Conservation (phyloP, 306 rosid genomes). For the Lathyrus tuberosus region DNA sequence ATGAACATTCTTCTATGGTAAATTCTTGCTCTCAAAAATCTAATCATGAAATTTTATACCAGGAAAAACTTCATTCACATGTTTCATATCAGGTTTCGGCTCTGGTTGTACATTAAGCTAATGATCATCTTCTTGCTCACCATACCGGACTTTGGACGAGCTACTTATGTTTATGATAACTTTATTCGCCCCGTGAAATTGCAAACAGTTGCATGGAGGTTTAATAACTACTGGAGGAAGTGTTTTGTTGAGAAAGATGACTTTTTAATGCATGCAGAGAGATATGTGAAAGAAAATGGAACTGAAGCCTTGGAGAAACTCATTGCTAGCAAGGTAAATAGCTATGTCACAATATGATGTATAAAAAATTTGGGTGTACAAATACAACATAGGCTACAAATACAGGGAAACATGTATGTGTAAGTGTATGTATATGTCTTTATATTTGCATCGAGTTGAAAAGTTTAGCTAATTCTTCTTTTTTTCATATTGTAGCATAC, state of each 20-base stretch:
- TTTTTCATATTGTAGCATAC: slow-evolving; percentile 34
- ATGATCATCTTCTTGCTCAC: slow-evolving; percentile 48
- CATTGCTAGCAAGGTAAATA: slow-evolving; percentile 53
- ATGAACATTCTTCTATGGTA: slow-evolving; percentile 49
- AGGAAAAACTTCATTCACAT: background rate
- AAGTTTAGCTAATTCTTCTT: background rate
- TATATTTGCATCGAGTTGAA: slow-evolving; percentile 7
- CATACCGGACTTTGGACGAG: slow-evolving; percentile 57
- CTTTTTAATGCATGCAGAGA: slow-evolving; percentile 50
- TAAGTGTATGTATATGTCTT: background rate
- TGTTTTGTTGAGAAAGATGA: slow-evolving; percentile 38
- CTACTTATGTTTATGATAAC: slow-evolving; percentile 48
- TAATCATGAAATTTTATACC: no score
- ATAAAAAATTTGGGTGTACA: no score
- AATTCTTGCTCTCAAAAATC: slow-evolving; percentile 7
- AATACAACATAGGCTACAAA: no score
- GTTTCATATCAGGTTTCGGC: slow-evolving; percentile 45
- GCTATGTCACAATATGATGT: background rate
- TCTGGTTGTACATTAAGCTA: slow-evolving; percentile 61
- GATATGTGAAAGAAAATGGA: slow-evolving; percentile 50
- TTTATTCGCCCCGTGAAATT: slow-evolving; percentile 34
- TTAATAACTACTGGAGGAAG: no score
- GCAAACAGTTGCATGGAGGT: slow-evolving; percentile 11
- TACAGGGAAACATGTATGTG: slow-evolving; percentile 8
- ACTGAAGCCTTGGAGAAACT: slow-evolving; percentile 55